These are phyloP conservation scores for Darksidea phi DNA, from an alignment of 495 filamentous ascomycete genomes.

Conservation along the genomic window DNA sequence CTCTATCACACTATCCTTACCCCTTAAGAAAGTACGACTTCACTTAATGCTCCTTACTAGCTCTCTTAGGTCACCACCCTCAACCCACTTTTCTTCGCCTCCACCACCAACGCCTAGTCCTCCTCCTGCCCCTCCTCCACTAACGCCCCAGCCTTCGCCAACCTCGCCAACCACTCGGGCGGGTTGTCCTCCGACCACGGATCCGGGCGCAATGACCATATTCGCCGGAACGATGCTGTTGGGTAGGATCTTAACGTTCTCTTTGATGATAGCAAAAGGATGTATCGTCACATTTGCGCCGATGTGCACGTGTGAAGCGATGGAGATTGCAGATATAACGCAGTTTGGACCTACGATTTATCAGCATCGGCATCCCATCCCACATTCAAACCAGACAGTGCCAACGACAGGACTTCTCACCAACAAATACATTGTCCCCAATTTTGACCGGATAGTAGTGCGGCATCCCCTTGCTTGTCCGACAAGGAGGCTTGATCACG, in stretches of 20 bases:
- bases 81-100: slow-evolving; percentile 39
- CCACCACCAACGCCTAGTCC: slow-evolving; percentile 37
- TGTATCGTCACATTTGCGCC: slow-evolving; percentile 71
- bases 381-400: not conserved
- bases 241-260: slow-evolving; percentile 80
- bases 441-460: slow-evolving; percentile 85
- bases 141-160: slow-evolving; percentile 70
- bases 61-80: slow-evolving; percentile 47
- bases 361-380: not conserved
- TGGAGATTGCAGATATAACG: slow-evolving; percentile 34
- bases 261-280: slow-evolving; percentile 85
- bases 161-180: slow-evolving; percentile 82
- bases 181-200: slow-evolving; percentile 77
- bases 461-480: slow-evolving; percentile 59
- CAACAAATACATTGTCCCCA: slow-evolving; percentile 88
- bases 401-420: slow-evolving; percentile 43
- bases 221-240: slow-evolving; percentile 76
- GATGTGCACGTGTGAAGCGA: slow-evolving; percentile 69
- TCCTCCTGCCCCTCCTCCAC: slow-evolving; percentile 50
- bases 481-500: slow-evolving; percentile 72
- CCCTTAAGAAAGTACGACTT: too few relatives aligned
- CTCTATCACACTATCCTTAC: too few relatives aligned
- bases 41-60: slow-evolving; percentile 45
- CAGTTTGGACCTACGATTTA: slow-evolving; percentile 29
- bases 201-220: slow-evolving; percentile 89